Conservation (phyloP, 768 basidiomycete genomes). For the Suillus placidus region DNA sequence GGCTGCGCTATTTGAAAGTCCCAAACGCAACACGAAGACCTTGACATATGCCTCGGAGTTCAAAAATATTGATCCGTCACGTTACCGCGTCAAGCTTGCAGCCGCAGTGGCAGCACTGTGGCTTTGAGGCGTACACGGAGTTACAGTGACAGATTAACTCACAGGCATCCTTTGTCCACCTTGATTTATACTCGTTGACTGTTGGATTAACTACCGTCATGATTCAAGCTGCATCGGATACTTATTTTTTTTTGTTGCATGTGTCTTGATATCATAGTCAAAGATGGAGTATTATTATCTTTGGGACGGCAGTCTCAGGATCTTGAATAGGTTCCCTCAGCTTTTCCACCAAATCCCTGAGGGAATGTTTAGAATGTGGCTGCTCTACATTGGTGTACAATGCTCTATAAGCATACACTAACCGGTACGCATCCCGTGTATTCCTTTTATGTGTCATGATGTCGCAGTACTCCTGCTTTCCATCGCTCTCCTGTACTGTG, state of each 20-base stretch:
- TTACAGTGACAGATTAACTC: background rate
- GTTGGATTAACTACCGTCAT: background rate
- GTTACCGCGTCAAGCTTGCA: background rate
- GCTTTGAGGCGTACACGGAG: background rate
- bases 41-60: background rate
- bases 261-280: background rate
- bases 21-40: background rate
- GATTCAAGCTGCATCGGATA: background rate
- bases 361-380: background rate
- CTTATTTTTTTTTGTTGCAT: background rate
- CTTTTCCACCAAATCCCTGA: background rate
- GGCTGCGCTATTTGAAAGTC: background rate
- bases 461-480: background rate
- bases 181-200: background rate
- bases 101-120: background rate
- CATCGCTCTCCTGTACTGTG: conserved; percentile 37
- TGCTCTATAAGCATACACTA: conserved; percentile 2
- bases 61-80: background rate
- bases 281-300: background rate
- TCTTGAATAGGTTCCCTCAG: background rate
- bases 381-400: background rate
- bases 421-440: background rate
- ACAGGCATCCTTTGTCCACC: background rate
- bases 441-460: background rate
- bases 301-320: background rate